Conservation (phyloP, 108 stramenopile genomes). For the Epithemia pelagica region DNA sequence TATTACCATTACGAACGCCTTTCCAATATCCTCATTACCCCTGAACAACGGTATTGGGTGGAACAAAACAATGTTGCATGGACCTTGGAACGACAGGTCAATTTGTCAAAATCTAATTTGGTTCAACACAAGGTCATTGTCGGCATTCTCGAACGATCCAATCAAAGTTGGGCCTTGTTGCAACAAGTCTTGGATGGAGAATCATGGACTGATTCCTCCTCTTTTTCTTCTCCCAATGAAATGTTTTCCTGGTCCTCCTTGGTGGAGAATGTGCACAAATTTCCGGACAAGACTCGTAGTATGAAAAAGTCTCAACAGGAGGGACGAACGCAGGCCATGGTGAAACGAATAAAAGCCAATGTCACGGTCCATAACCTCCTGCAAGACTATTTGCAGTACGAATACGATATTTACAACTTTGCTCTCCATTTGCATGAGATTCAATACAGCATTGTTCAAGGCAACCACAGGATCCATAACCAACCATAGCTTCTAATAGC, state of each 20-base stretch:
- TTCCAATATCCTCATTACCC: constrained; percentile 13
- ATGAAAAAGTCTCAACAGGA: background rate
- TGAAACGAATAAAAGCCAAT: background rate
- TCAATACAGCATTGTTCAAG: background rate
- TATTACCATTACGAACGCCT: constrained; percentile 1
- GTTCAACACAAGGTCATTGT: constrained; percentile 8
- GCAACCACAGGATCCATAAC: background rate
- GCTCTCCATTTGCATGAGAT: background rate
- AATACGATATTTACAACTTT: background rate
- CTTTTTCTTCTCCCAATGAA: background rate
- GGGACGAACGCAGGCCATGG: background rate
- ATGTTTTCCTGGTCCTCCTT: background rate
- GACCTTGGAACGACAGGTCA: background rate
- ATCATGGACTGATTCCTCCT: background rate
- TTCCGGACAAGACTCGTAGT: background rate
- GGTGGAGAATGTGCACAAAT: background rate
- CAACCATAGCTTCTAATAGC: background rate
- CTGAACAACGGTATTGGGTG: constrained; percentile 14
- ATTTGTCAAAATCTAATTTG: constrained; percentile 6
- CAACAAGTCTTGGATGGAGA: constrained; percentile 8
- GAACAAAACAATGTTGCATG: background rate
- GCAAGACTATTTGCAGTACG: background rate
- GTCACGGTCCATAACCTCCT: background rate
- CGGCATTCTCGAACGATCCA: constrained; percentile 10
- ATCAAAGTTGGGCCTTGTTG: constrained; percentile 7